phyloP scores from a whole-genome alignment of 1,284 basidiomycete genomes.

The Trichosporon sp. region DNA sequence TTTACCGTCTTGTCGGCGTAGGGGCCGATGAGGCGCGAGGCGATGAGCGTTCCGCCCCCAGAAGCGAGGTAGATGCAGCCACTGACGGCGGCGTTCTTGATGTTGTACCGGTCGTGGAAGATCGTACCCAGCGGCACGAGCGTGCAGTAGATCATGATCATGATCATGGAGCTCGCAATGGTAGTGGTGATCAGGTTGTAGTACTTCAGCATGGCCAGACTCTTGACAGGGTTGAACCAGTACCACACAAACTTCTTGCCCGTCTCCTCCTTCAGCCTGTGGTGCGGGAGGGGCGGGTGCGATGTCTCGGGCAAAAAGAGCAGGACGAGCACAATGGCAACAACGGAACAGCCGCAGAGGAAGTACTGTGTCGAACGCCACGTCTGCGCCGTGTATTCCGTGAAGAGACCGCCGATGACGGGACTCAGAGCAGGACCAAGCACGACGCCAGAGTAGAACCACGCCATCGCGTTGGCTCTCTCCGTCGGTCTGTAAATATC shows the following conservation, averaged over 20 bases:
- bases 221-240: conserved; percentile 66
- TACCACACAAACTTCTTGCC: conserved; percentile 57
- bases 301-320: conserved; percentile 71
- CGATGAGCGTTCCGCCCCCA: conserved; percentile 67
- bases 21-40: conserved; percentile 62
- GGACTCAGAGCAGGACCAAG: conserved; percentile 54
- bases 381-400: conserved; percentile 56
- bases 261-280: conserved; percentile 36
- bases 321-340: conserved; percentile 60
- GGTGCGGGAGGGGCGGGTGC: conserved; percentile 60
- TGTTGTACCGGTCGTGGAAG: conserved; percentile 62
- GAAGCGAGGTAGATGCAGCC: conserved; percentile 66
- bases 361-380: conserved; percentile 70
- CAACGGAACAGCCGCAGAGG: conserved; percentile 58
- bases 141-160: conserved; percentile 48
- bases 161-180: conserved; percentile 38
- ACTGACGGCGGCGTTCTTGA: conserved; percentile 64
- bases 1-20: conserved; percentile 62
- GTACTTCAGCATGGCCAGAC: conserved; percentile 63
- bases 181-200: conserved; percentile 60
- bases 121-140: conserved; percentile 26
- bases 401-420: conserved; percentile 54
- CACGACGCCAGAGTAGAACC: conserved; percentile 63
- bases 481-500: conserved; percentile 68
- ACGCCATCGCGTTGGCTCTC: conserved; percentile 66